Base-by-base conservation (phyloP, 306 rosid species). In the Acacia acuminata region DNA sequence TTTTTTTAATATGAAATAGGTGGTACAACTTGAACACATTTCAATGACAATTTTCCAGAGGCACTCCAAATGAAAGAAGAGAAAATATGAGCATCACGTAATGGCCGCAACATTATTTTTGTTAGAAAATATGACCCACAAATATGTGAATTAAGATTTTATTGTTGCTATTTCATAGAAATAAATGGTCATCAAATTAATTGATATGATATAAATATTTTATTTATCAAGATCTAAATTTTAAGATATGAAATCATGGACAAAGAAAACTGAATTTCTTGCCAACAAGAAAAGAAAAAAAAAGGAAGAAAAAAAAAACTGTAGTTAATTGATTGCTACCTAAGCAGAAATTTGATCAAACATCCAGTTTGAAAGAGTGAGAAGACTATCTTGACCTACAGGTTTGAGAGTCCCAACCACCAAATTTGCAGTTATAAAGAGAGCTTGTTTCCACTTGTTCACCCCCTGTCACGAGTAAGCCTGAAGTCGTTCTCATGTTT, bases 391-490 rank as follows among this genome's bases (percentile, higher is more conserved):
- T 68, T 51, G 55, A 78, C 82, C 44, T 48, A 6, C 3, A 25
- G 42, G 0, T 68, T 17, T 7, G 67, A 68, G 43, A 78, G 25
- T 51, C 55, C 76, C 82, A 78, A 7, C 82, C 82, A 55, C n/a
- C 15, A 78, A n/a, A 51, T 51, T 67, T 6, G 76, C 67, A 0
- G 76, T 30, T 13, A 50, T 3, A 15, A 19, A 34, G 20, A 78
- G 68, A 66, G 67, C 75, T 50, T 19, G 12, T 78, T 2, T 78
- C 75, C 75, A 78, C 3, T 14, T 51, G 6, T 5, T 3, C 14
- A 78, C 65, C 47, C 14, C n/a, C n/a, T n/a, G 0, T 50, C 17
- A 7, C 14, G 44, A 10, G 50, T 32, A 32, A n/a, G 12, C 24
- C 3, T 40, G 3, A 68, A 58, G n/a, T 78, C 74, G n/a, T 5